Evolutionary conservation across 192 early-diverging fungal species (phyloP), one percentile per base, ranked within the genome.

Genomic region (Neocallimastix lanati): DNA sequence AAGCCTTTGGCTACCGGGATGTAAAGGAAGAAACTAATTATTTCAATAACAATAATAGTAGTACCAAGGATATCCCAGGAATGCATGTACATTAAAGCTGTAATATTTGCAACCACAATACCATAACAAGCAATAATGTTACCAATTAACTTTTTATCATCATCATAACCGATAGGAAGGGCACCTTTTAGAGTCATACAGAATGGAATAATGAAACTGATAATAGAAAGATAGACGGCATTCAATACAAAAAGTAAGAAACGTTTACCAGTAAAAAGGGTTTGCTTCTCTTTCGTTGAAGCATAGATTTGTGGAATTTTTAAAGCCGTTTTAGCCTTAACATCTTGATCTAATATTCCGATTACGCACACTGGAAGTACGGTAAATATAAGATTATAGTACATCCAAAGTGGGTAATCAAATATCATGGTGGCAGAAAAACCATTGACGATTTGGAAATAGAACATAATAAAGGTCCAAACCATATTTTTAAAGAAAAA

Each of bases 401-500:
- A 96, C 84, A 98, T 90, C 80, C 94, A 92, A 79, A 93, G 96
- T 21, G 93, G 94, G 83, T 94, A 92, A 82, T 98, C 96, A 82
- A 94, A 95, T 25, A 94, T 81, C 82, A 92, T 90, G 36, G 90
- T 81, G 13, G 91, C 92, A 0, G 94, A 94, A 82, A 93, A 97
- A 77, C 93, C 93, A 81, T 92, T 93, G 81, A 87, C 94, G 79
- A 96, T 86, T 82, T 98, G 96, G 84, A 88, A 98, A 93, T 93
- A 95, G 82, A 96, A 95, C 80, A 95, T 90, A 29, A 92, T 90
- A 79, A 95, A 83, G 2, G 93, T 90, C 88, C 93, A 97, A n/a
- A 96, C 91, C 77, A 98, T 86, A 82, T 95, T 97, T 84, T 99
- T 99, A 88, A 93, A 96, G 80, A 99, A 99, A 83, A 96, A 97